Evolutionary conservation across 2,329 filamentous ascomycete genomes (phyloP), one percentile per base, ranked within the genome.

Genomic region (Colletotrichum cereale): DNA sequence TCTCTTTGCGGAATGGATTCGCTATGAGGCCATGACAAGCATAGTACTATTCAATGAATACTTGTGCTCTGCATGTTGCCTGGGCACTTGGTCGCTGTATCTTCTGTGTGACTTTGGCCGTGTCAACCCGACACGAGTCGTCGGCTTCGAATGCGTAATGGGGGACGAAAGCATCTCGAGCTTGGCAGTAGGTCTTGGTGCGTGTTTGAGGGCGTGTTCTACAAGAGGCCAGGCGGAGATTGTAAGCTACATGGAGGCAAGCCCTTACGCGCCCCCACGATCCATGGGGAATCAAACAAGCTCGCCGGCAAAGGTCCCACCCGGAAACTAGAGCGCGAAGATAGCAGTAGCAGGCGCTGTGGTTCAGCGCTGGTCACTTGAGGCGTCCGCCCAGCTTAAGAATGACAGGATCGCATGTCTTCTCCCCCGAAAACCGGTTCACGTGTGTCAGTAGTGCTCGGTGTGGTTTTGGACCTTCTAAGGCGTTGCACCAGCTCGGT

Each of bases 351-450:
- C 75, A 74, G 34, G 84, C 77, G 5, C 82, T 76, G 70, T 84
- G 83, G 21, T 77, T 73, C 16, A 84, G 74, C 0, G 82, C 82
- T 1, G 74, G 71, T 5, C 74, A 69, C 1, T 76, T 73, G 56
- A 79, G 77, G 52, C 72, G 73, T 16, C 64, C 72, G 2, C 73
- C 12, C 31, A 50, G 26, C 12, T 10, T 18, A 5, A 26, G n/a
- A 5, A 52, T 87, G 84, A 73, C 88, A 88, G 76, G 87, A 86
- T 26, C 84, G 81, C 76, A 88, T 80, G 67, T 88, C 86, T 42
- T 84, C 77, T 21, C 80, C 75, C 42, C 79, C 80, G 71, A 86
- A 87, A 8, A 47, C 34, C 14, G 38, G 5, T 6, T 42, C n/a
- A 31, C 50, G 26, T 34, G n/a, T 29, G 26, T 29, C 14, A 8